Conservation (phyloP, 1,139 yeast species). For the Geotrichum reessii region DNA sequence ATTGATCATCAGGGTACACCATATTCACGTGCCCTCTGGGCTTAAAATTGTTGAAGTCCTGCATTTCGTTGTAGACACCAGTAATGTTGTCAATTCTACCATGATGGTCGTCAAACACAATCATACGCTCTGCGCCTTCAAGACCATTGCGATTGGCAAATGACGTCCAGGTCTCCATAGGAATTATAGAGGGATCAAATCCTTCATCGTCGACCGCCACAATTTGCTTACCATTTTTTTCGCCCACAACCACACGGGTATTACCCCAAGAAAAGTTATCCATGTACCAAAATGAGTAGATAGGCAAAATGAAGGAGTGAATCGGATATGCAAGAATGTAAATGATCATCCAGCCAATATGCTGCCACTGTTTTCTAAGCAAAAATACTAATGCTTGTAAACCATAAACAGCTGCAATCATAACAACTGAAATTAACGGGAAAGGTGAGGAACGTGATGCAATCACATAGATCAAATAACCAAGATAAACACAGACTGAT, state of each 20-base stretch:
- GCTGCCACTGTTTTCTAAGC: constrained; percentile 40
- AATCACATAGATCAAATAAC: constrained; percentile 37
- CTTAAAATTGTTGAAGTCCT: constrained; percentile 13
- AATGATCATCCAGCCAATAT: constrained; percentile 43
- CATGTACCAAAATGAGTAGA: constrained; percentile 43
- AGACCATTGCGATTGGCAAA: constrained; percentile 35
- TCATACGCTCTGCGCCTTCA: constrained; percentile 34
- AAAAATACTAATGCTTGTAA: constrained; percentile 39
- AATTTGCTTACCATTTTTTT: constrained; percentile 37
- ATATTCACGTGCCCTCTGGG: constrained; percentile 18
- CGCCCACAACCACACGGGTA: constrained; percentile 42
- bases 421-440: constrained; percentile 38
- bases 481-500: constrained; percentile 40
- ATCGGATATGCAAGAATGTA: constrained; percentile 40
- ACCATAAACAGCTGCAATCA: constrained; percentile 40
- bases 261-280: constrained; percentile 45
- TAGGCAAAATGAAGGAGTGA: constrained; percentile 38
- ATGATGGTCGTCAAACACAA: constrained; percentile 18
- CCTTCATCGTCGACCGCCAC: constrained; percentile 36
- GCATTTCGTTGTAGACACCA: constrained; percentile 17
- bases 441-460: constrained; percentile 31
- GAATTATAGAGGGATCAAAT: constrained; percentile 24
- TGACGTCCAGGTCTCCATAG: constrained; percentile 36
- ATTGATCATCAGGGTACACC: constrained; percentile 11
- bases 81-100: constrained; percentile 15